Evolutionary conservation across 2,329 filamentous ascomycete species (phyloP).

Genomic region (Colletotrichum somersetense): DNA sequence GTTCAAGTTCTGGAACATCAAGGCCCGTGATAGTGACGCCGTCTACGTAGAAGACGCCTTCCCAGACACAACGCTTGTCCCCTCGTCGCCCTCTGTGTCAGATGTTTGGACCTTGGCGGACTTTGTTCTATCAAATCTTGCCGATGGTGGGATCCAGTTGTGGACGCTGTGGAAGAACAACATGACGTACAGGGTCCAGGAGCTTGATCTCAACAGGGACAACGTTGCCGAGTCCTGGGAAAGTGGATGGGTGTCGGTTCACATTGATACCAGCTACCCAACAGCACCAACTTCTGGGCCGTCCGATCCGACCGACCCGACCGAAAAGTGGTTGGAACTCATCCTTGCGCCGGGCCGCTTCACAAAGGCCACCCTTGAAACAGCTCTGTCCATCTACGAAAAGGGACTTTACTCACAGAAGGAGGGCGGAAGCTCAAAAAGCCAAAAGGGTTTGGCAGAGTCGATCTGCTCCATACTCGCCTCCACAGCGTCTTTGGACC

Average conservation of each 20-base stretch:
- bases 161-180: conserved; percentile 92
- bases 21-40: conserved; percentile 72
- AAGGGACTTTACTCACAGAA: conserved; percentile 65
- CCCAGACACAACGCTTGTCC: conserved; percentile 71
- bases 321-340: conserved; percentile 88
- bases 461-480: conserved; percentile 80
- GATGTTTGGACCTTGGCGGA: conserved; percentile 86
- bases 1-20: conserved; percentile 93
- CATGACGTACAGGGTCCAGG: conserved; percentile 80
- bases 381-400: conserved; percentile 85
- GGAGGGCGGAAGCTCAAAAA: conserved; percentile 55
- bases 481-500: conserved; percentile 75
- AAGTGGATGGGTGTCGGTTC: conserved; percentile 77
- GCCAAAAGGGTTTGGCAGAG: conserved; percentile 75
- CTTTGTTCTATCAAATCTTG: conserved; percentile 72
- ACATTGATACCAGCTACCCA: conserved; percentile 68
- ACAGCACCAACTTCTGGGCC: conserved; percentile 69
- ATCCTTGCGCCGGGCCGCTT: conserved; percentile 89
- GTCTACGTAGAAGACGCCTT: conserved; percentile 80
- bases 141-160: conserved; percentile 68
- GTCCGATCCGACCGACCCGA: conserved; percentile 76
- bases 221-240: conserved; percentile 73
- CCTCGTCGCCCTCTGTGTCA: conserved; percentile 77
- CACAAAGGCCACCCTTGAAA: conserved; percentile 82
- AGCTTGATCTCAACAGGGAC: conserved; percentile 78